phyloP scores from a whole-genome alignment of 805 yeast species.

The Barnettozyma vustinii region DNA sequence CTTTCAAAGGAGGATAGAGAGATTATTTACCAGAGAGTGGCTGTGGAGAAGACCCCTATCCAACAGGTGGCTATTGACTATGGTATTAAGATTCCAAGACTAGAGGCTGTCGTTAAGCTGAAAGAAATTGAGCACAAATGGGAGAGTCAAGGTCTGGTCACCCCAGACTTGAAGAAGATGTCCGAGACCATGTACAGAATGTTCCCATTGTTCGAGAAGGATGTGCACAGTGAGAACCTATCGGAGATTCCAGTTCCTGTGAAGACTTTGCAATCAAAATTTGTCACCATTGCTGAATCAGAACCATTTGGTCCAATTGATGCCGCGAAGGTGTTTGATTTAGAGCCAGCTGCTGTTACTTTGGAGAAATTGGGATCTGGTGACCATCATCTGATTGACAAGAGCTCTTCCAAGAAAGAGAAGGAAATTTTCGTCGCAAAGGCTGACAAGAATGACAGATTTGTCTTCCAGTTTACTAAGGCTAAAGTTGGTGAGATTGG shows the following conservation, averaged over 20 bases:
- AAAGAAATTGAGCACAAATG: constrained; percentile 58
- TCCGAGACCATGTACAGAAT: constrained; percentile 61
- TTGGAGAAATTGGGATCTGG: constrained; percentile 62
- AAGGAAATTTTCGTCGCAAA: constrained; percentile 45
- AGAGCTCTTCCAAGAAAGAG: constrained; percentile 19
- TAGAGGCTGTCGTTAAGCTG: constrained; percentile 81
- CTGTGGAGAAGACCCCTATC: constrained; percentile 45
- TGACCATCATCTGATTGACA: constrained; percentile 38
- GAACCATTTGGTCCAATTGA: constrained; percentile 96
- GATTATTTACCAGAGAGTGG: constrained; percentile 52
- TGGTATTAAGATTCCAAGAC: constrained; percentile 77
- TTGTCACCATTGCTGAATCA: constrained; percentile 85
- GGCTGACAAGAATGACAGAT: constrained; percentile 42
- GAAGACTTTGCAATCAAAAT: constrained; percentile 74
- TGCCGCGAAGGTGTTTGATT: constrained; percentile 77
- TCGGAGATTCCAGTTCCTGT: constrained; percentile 93
- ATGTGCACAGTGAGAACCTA: constrained; percentile 57
- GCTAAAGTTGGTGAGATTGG: constrained; percentile 85
- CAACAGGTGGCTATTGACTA: constrained; percentile 74
- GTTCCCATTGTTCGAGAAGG: constrained; percentile 67
- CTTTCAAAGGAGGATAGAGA: constrained; percentile 55
- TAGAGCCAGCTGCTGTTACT: constrained; percentile 84
- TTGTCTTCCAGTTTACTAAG: constrained; percentile 66
- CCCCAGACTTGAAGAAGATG: constrained; percentile 54
- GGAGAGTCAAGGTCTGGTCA: constrained; percentile 45